phyloP scores from a whole-genome alignment of 106 monocot genomes.

The Allium fistulosum region DNA sequence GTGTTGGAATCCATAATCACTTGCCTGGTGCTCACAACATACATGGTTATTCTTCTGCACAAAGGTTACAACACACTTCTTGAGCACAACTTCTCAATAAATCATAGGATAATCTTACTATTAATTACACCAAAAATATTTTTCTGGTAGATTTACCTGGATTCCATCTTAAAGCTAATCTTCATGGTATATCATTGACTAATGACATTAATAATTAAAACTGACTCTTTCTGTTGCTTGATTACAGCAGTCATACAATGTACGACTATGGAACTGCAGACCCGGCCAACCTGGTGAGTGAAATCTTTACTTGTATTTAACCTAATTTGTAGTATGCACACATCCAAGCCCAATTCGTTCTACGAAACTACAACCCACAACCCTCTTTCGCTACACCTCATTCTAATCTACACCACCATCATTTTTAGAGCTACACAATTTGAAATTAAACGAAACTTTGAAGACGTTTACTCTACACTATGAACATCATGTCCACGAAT shows the following conservation, averaged over 20 bases:
- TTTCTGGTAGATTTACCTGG: background rate
- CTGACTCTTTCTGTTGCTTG: conserved; percentile 3
- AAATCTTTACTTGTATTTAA: background rate
- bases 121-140: background rate
- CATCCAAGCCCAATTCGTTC: too few species aligned
- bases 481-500: too few species aligned
- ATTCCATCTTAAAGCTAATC: background rate
- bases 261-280: conserved; percentile 23
- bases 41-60: conserved; percentile 78
- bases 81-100: conserved; percentile 21
- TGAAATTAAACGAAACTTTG: too few species aligned
- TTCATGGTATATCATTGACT: background rate
- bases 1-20: conserved; percentile 82
- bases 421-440: too few species aligned
- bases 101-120: too few species aligned
- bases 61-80: conserved; percentile 86
- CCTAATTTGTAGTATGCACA: background rate
- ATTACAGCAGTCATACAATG: conserved; percentile 23
- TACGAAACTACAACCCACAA: too few species aligned
- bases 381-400: too few species aligned
- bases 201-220: background rate
- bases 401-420: too few species aligned
- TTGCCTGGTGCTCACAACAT: conserved; percentile 73
- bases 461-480: too few species aligned
- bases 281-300: conserved; percentile 6